Conservation (phyloP, 2,329 filamentous ascomycete species). For the Trichoderma atrobrunneum region DNA sequence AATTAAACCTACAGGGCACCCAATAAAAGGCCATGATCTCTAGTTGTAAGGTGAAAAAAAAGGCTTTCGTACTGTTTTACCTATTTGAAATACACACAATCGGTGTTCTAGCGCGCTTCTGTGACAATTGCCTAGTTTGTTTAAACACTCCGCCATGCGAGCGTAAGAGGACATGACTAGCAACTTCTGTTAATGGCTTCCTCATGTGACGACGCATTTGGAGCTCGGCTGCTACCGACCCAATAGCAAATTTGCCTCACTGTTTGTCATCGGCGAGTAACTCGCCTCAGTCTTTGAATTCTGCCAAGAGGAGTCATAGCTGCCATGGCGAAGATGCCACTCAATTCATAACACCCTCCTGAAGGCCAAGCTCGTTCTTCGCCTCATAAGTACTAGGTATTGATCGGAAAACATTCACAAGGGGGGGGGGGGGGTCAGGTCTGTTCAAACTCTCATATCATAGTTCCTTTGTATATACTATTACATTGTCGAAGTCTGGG, state of each 20-base stretch:
- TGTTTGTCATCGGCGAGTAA: background rate
- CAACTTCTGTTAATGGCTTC: background rate
- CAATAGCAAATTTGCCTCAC: background rate
- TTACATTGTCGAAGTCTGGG: constrained; percentile 10
- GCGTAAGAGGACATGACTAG: background rate
- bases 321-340: background rate
- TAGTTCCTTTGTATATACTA: constrained; percentile 17
- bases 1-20: background rate
- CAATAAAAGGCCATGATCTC: background rate
- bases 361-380: background rate
- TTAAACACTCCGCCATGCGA: background rate
- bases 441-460: background rate
- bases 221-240: background rate
- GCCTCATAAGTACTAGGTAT: background rate
- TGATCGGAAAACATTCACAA: background rate
- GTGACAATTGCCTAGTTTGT: background rate
- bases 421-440: background rate
- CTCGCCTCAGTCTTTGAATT: background rate
- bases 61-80: background rate
- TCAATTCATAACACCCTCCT: background rate
- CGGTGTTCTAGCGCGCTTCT: background rate
- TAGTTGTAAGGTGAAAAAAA: background rate
- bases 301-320: background rate
- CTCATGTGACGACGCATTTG: background rate
- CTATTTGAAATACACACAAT: background rate